Evolutionary conservation across 306 rosid species (phyloP).

Genomic region (Boehmeria nivea): DNA sequence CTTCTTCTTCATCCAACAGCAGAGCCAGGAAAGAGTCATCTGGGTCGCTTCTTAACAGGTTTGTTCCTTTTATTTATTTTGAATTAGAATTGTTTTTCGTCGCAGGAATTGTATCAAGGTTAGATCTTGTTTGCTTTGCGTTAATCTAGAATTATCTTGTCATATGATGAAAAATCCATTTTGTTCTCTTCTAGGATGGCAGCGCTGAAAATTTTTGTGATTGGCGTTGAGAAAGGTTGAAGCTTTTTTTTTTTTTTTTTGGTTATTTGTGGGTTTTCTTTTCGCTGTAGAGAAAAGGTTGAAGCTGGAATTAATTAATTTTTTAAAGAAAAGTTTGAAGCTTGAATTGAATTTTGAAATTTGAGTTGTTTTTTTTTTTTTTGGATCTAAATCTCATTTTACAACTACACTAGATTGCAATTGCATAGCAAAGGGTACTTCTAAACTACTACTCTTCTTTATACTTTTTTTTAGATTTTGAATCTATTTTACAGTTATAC

Average conservation of each 20-base stretch:
- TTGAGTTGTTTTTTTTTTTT: background rate
- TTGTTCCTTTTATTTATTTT: background rate
- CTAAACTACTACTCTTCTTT: background rate
- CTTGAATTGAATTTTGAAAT: background rate
- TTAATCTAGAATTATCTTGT: too few species aligned
- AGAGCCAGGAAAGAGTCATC: slow-evolving; percentile 42
- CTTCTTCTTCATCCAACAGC: slow-evolving; percentile 24
- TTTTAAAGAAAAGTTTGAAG: background rate
- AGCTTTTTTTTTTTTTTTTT: background rate
- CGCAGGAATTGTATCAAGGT: background rate
- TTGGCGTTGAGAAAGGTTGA: background rate
- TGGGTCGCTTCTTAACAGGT: slow-evolving; percentile 40
- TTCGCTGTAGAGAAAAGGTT: too few species aligned
- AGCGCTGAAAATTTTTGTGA: background rate
- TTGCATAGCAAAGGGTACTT: too few species aligned
- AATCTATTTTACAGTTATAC: slow-evolving; percentile 16
- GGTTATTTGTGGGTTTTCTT: too few species aligned
- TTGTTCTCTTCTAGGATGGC: too few species aligned
- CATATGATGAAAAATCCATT: too few species aligned
- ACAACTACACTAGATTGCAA: too few species aligned
- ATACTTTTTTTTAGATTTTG: background rate
- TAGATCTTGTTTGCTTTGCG: background rate
- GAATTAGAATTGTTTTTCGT: too few species aligned
- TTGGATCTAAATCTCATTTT: background rate
- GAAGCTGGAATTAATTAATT: too few species aligned